These are phyloP conservation scores for Saksenaea oblongispora DNA, from an alignment of 371 early-diverging fungal genomes.

Conservation along the genomic window DNA sequence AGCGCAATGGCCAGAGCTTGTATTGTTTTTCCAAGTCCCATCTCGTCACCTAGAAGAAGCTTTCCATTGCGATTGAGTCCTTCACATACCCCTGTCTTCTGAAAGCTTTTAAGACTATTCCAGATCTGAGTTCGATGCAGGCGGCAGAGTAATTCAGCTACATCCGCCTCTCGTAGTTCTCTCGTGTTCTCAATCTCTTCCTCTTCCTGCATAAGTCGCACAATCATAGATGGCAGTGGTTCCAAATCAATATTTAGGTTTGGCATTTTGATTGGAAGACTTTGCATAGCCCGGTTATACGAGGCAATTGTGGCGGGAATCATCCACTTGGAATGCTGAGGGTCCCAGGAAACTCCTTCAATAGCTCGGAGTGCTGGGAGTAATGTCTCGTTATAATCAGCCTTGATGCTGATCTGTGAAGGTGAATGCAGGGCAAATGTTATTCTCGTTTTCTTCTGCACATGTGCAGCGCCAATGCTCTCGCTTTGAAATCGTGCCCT, in stretches of 20 bases:
- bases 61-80: slow-evolving; percentile 50
- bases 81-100: slow-evolving; percentile 52
- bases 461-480: not conserved
- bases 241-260: slow-evolving; percentile 24
- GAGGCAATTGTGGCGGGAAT: slow-evolving; percentile 23
- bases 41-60: slow-evolving; percentile 93
- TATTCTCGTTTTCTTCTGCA: slow-evolving; percentile 10
- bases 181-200: not conserved
- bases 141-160: slow-evolving; percentile 17
- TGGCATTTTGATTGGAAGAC: slow-evolving; percentile 18
- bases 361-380: slow-evolving; percentile 24
- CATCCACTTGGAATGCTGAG: slow-evolving; percentile 8
- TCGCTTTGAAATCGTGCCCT: not conserved
- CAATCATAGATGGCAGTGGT: slow-evolving; percentile 11
- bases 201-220: not conserved
- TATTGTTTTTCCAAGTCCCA: slow-evolving; percentile 95
- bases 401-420: slow-evolving; percentile 19
- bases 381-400: slow-evolving; percentile 18
- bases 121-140: slow-evolving; percentile 15
- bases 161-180: not conserved
- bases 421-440: slow-evolving; percentile 21
- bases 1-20: slow-evolving; percentile 76
- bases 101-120: slow-evolving; percentile 40
- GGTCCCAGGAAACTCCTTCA: slow-evolving; percentile 16
- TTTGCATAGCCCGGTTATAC: slow-evolving; percentile 20